Evolutionary conservation across 148 eudicot genomes (phyloP).

Genomic region (Chenopodium berlandieri): DNA sequence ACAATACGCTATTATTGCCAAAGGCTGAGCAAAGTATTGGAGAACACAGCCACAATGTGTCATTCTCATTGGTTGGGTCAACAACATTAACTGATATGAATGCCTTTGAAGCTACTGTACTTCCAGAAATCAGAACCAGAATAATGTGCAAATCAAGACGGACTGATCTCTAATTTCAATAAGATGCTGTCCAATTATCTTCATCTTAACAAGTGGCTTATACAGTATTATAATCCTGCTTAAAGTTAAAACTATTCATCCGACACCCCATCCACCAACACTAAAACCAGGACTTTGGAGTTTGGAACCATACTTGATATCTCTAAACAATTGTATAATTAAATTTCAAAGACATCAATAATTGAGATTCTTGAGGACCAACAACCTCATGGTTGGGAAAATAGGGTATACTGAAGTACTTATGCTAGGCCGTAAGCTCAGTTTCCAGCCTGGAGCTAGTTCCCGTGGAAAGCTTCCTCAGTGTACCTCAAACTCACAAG

Average conservation of each 20-base stretch:
- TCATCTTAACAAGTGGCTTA: background rate
- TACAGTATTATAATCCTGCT: background rate
- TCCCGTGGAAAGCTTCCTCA: background rate
- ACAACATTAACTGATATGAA: background rate
- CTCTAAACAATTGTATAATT: background rate
- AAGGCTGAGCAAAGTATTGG: background rate
- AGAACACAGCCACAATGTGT: background rate
- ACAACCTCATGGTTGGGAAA: background rate
- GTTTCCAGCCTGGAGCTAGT: background rate
- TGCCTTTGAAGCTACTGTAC: background rate
- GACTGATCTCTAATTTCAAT: background rate
- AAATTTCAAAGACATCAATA: background rate
- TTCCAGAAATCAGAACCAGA: background rate
- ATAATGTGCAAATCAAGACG: background rate
- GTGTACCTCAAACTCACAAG: background rate
- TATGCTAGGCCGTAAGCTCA: background rate
- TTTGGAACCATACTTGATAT: background rate
- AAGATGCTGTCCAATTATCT: background rate
- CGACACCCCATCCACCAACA: background rate
- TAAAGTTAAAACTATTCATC: background rate
- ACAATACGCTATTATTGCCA: background rate
- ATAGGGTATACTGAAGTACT: background rate
- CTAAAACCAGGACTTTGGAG: background rate
- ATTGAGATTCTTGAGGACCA: background rate
- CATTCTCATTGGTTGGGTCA: background rate